Conservation (phyloP, 2,329 filamentous ascomycete species). For the Trichoderma afroharzianum region DNA sequence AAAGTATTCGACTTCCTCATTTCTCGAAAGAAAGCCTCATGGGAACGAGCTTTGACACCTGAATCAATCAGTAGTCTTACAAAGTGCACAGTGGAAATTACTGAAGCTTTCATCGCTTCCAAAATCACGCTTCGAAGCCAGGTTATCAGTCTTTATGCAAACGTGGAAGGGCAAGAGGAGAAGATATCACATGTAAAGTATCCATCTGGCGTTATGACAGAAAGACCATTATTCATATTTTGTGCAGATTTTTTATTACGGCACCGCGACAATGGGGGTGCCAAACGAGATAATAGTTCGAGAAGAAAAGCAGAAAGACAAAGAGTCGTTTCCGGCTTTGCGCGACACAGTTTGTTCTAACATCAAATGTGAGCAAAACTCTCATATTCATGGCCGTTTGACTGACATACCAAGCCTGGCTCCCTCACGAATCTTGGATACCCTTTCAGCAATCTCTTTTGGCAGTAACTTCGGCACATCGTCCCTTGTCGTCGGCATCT, state of each 20-base stretch:
- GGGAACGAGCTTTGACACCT: not conserved
- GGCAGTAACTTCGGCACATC: not conserved
- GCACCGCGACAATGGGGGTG: not conserved
- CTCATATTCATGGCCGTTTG: not conserved
- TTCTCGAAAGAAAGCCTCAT: not conserved
- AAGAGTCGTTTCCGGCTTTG: not conserved
- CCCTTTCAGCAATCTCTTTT: not conserved
- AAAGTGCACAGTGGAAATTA: not conserved
- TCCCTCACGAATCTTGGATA: not conserved
- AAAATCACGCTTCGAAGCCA: not conserved
- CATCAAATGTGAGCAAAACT: not conserved
- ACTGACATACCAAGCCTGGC: not conserved
- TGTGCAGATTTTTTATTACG: not conserved
- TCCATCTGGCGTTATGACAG: not conserved
- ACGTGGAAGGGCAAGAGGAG: not conserved
- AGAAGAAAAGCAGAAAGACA: not conserved
- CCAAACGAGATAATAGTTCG: not conserved
- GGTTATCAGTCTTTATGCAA: not conserved
- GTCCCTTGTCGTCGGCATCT: not conserved
- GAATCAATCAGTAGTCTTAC: not conserved
- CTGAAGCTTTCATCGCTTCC: not conserved
- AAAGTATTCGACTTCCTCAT: not conserved
- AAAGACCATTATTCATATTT: not conserved
- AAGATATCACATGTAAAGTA: not conserved
- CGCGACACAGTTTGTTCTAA: not conserved